Evolutionary conservation across 768 basidiomycete species (phyloP), one percentile per base, ranked within the genome.

Genomic region (Leccinum boreale): DNA sequence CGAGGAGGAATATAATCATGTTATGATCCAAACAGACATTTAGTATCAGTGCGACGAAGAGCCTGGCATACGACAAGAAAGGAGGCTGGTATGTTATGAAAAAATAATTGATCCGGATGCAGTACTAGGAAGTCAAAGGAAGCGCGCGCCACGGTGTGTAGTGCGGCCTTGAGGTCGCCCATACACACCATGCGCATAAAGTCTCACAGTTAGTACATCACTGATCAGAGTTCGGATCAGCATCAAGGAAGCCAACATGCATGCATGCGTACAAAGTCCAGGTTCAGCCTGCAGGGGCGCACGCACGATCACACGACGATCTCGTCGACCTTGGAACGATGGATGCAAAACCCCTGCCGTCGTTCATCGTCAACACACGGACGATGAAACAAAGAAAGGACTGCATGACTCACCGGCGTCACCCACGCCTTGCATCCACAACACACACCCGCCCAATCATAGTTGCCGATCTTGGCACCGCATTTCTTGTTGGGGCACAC

Each of bases 351-450:
- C 4, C 83, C 85, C 63, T 61, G 33, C 11, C 12, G 15, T 50
- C n/a, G 15, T 45, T 19, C 12, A 12, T 36, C 21, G 21, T 59
- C 57, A 59, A 17, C 47, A 7, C 61, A 11, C 35, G 17, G 5
- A n/a, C 19, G 9, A 21, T 3, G 14, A n/a, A 17, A 21, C 3
- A 19, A 39, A 31, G 12, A 11, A 28, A 15, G 4, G 24, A 15
- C 2, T 5, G 7, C 63, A 24, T 50, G 29, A 31, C 29, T 31
- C 29, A 94, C 94, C 46, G 94, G 94, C 9, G 86, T 87, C 26
- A 96, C 90, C 94, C 94, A 98, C 66, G 86, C 85, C 65, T 87
- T 90, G 68, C 94, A 98, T 23, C 91, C 89, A 68, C 94, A 96
- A 65, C 87, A 84, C 28, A 92, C 85, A 0, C 96, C 96, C 5